Conservation (phyloP, 208 protist genomes). For the Trypanosoma platydactyli region DNA sequence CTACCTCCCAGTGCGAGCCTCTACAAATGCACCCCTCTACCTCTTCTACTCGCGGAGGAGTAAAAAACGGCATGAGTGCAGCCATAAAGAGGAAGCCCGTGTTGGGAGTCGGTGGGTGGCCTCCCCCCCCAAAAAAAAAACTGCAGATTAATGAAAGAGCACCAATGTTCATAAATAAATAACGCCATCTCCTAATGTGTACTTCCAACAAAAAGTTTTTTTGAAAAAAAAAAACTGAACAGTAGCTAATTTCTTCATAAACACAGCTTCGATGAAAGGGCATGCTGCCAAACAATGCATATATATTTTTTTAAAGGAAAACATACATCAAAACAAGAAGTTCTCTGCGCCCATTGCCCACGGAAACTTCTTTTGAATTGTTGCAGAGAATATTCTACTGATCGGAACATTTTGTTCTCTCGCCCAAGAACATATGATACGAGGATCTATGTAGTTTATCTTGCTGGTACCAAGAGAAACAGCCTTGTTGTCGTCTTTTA, state of each 20-base stretch:
- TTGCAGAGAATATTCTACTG: slow-evolving; percentile 97
- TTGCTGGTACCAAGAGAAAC: slow-evolving; percentile 97
- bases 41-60: too few relatives aligned
- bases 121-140: too few relatives aligned
- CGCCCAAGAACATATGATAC: slow-evolving; percentile 97
- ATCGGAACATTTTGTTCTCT: slow-evolving; percentile 93
- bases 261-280: too few relatives aligned
- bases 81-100: too few relatives aligned
- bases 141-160: too few relatives aligned
- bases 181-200: slow-evolving; percentile 5
- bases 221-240: slow-evolving; percentile 5
- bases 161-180: slow-evolving; percentile 3
- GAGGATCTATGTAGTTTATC: slow-evolving; percentile 99
- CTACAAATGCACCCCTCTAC: too few relatives aligned
- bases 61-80: too few relatives aligned
- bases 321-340: slow-evolving; percentile 66
- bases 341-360: slow-evolving; percentile 93
- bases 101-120: too few relatives aligned
- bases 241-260: background rate
- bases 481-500: slow-evolving; percentile 91
- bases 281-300: background rate
- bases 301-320: background rate
- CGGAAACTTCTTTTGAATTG: slow-evolving; percentile 97
- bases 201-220: background rate
- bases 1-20: too few relatives aligned